These are phyloP conservation scores for Lipomyces spencermartinsiae DNA, from an alignment of 805 yeast species.

Conservation along the genomic window DNA sequence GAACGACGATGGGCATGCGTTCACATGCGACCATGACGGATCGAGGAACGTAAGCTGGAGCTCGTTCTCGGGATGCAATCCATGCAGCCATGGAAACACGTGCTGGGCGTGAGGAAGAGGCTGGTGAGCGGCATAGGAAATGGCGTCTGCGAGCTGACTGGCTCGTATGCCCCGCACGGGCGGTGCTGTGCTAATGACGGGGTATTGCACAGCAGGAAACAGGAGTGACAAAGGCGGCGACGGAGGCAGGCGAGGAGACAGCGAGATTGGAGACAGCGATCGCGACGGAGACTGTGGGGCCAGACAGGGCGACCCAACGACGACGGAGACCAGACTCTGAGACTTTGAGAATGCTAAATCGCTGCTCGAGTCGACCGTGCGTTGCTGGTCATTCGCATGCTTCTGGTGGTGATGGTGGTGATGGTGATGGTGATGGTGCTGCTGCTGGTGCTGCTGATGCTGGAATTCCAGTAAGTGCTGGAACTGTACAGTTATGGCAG, in stretches of 20 bases:
- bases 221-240: conserved; percentile 20
- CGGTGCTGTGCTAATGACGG: conserved; percentile 21
- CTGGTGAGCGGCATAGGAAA: conserved; percentile 42
- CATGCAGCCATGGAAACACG: conserved; percentile 93
- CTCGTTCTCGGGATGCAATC: conserved; percentile 63
- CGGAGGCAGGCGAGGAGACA: conserved; percentile 6
- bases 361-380: not conserved
- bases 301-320: conserved; percentile 5
- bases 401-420: not conserved
- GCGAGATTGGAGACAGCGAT: conserved; percentile 26
- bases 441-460: conserved; percentile 6
- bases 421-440: not conserved
- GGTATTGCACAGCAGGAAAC: conserved; percentile 26
- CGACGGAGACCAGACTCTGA: not conserved
- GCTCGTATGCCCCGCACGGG: conserved; percentile 36
- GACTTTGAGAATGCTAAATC: not conserved
- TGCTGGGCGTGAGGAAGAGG: conserved; percentile 66
- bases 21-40: conserved; percentile 42
- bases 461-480: conserved; percentile 14
- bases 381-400: not conserved
- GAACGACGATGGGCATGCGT: conserved; percentile 41
- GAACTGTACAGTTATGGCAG: conserved; percentile 1
- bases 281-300: conserved; percentile 2
- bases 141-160: conserved; percentile 33
- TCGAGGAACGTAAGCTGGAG: conserved; percentile 58